These are phyloP conservation scores for Rosa chinensis DNA, from an alignment of 306 rosid species.

Conservation along the genomic window DNA sequence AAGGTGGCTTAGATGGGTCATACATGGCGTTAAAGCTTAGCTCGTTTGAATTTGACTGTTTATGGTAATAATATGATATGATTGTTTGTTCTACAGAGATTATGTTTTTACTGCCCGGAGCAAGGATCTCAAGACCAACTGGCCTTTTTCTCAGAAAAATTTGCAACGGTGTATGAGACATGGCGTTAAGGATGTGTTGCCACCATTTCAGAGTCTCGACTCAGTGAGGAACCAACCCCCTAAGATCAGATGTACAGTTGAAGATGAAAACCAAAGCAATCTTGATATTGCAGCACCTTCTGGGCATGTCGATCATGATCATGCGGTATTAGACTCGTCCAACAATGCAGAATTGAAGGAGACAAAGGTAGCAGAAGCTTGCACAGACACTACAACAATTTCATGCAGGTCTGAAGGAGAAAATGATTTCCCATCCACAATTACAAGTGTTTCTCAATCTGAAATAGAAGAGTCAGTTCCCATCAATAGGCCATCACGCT, in stretches of 20 bases:
- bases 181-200: conserved; percentile 55
- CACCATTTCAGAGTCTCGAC: conserved; percentile 51
- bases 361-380: conserved; percentile 34
- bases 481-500: conserved; percentile 34
- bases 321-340: conserved; percentile 20
- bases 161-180: conserved; percentile 56
- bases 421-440: conserved; percentile 47
- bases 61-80: conserved; percentile 1
- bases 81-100: conserved; percentile 41
- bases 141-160: conserved; percentile 56
- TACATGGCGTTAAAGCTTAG: conserved; percentile 10
- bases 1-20: conserved; percentile 8
- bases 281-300: conserved; percentile 28
- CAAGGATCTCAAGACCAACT: conserved; percentile 48
- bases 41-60: not conserved
- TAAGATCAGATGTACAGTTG: conserved; percentile 27
- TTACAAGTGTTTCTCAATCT: conserved; percentile 40
- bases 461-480: conserved; percentile 45
- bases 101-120: conserved; percentile 53
- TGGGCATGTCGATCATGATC: conserved; percentile 26
- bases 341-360: conserved; percentile 25
- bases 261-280: conserved; percentile 24
- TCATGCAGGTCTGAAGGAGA: conserved; percentile 49
- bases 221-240: conserved; percentile 31
- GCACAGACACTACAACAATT: conserved; percentile 24